Base-by-base conservation (phyloP, 768 basidiomycete genomes). In the Boletus pseudopeckii region DNA sequence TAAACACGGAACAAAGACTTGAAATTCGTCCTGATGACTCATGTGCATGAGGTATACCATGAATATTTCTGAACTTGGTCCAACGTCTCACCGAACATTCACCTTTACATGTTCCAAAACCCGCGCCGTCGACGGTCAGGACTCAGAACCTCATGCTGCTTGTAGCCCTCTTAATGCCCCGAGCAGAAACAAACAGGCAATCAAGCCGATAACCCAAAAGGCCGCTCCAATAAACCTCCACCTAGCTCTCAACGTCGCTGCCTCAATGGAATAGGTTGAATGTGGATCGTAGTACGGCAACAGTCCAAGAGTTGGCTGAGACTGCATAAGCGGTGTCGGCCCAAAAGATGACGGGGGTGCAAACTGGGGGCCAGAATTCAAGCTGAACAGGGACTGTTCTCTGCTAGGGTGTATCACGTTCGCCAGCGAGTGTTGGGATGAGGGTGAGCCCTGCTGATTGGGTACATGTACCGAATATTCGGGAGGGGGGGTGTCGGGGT, bases 271-370 rank as follows among this genome's bases (percentile, higher is more conserved):
- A 53, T 76, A 64, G 20, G 68, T 62, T 24, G 75, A 75, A 36
- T 63, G 70, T 9, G 72, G 77, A 59, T 80, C 79, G 60, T 79
- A 75, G 72, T 64, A 80, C 36, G 71, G 71, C 43, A 72, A 42
- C 13, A 72, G 42, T 24, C 65, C 68, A 42, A 76, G 60, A n/a
- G 68, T 61, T 48, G 70, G 60, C 52, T 72, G 64, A 39, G 69
- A 68, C 50, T 73, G 68, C 34, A 64, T 50, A 17, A 78, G 66
- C 26, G 77, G 76, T 24, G 77, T 78, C 1, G 77, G 77, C 14
- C 77, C 77, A 46, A 67, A 67, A 33, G 42, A 34, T 17, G 57
- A 52, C 15, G 65, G 61, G 17, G 59, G 48, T 34, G 53, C 45
- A 47, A 62, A 61, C 17, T 55, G 65, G 2, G 60, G 52, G 3